Conservation (phyloP, 2,329 filamentous ascomycete species). For the Talaromyces sp. region DNA sequence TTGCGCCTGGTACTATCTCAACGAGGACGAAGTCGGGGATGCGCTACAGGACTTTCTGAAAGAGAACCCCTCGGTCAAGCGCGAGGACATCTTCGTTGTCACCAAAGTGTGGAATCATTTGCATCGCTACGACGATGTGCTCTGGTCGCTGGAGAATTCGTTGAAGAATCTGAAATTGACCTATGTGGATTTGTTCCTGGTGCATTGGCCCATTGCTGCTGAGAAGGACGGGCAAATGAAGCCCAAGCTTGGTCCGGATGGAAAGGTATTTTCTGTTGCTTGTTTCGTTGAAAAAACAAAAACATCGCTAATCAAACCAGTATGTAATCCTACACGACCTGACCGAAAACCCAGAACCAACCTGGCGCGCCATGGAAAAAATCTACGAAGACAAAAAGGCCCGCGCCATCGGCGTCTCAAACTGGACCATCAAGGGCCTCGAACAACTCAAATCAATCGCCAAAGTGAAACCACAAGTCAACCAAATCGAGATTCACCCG, state of each 20-base stretch:
- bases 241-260: slow-evolving; percentile 48
- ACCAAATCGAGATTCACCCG: slow-evolving; percentile 45
- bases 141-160: slow-evolving; percentile 53
- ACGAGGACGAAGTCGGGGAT: slow-evolving; percentile 51
- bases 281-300: too few relatives aligned
- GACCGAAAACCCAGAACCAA: slow-evolving; percentile 58
- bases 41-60: slow-evolving; percentile 53
- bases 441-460: slow-evolving; percentile 42
- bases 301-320: slow-evolving; percentile 21
- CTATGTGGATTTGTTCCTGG: slow-evolving; percentile 66
- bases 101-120: slow-evolving; percentile 53
- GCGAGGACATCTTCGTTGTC: slow-evolving; percentile 48
- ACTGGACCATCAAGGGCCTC: slow-evolving; percentile 57
- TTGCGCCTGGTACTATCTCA: slow-evolving; percentile 53
- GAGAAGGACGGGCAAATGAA: slow-evolving; percentile 47
- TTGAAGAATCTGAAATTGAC: slow-evolving; percentile 62
- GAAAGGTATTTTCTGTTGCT: slow-evolving; percentile 38
- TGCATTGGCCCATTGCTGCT: slow-evolving; percentile 49
- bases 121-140: slow-evolving; percentile 43
- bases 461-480: slow-evolving; percentile 40
- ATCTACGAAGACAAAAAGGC: slow-evolving; percentile 56
- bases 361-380: slow-evolving; percentile 65
- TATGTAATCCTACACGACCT: slow-evolving; percentile 60
- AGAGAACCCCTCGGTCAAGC: slow-evolving; percentile 43
- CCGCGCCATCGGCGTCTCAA: slow-evolving; percentile 70